Evolutionary conservation across 148 eudicot genomes (phyloP).

Genomic region (Rhododendron ovatum): DNA sequence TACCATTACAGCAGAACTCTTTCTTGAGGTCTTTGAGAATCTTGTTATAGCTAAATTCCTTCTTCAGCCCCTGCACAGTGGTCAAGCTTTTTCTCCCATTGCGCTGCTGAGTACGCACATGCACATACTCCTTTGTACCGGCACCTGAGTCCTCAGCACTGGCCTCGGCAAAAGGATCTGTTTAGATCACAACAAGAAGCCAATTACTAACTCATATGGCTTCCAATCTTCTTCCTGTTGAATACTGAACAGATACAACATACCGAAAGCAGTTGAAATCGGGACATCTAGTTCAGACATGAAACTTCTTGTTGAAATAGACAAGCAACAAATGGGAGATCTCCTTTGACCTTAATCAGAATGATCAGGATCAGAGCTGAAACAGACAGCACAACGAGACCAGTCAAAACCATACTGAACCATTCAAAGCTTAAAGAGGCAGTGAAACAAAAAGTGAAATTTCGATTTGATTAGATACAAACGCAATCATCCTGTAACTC

Average conservation of each 20-base stretch:
- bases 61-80: not conserved
- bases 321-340: not conserved
- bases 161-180: not conserved
- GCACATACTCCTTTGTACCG: not conserved
- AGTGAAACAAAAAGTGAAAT: not conserved
- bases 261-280: not conserved
- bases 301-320: not conserved
- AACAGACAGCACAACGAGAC: not conserved
- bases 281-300: not conserved
- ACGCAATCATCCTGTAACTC: not conserved
- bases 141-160: not conserved
- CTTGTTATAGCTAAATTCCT: not conserved
- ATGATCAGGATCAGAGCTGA: not conserved
- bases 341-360: not conserved
- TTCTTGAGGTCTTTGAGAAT: constrained; percentile 1
- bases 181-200: not conserved
- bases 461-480: not conserved
- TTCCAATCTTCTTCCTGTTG: not conserved
- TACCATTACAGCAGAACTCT: not conserved
- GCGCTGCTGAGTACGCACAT: not conserved
- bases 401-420: not conserved
- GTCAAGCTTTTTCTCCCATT: constrained; percentile 1
- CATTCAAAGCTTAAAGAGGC: not conserved
- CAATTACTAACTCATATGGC: not conserved
- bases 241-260: not conserved